phyloP scores from a whole-genome alignment of 2,329 filamentous ascomycete species.

The Nigrospora osmanthi region DNA sequence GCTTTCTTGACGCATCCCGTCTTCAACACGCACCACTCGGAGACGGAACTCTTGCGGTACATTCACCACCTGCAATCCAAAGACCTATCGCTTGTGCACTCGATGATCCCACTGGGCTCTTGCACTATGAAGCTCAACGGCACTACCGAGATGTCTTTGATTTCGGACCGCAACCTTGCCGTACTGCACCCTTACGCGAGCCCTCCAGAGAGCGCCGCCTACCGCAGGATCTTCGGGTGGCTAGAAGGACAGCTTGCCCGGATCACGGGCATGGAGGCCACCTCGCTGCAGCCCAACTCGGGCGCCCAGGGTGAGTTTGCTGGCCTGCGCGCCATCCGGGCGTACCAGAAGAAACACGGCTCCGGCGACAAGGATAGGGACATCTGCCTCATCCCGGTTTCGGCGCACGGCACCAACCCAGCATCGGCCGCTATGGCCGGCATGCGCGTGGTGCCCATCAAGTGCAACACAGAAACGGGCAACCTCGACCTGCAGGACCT shows the following conservation, averaged over 20 bases:
- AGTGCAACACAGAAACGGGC: conserved; percentile 79
- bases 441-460: conserved; percentile 88
- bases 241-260: no score
- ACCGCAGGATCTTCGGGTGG: no score
- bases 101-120: conserved; percentile 94
- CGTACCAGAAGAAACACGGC: conserved; percentile 62
- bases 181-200: no score
- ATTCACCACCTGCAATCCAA: conserved; percentile 91
- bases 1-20: conserved; percentile 80
- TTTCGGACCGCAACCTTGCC: conserved; percentile 69
- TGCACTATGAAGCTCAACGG: conserved; percentile 99
- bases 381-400: conserved; percentile 90
- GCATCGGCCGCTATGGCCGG: conserved; percentile 93
- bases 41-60: conserved; percentile 89
- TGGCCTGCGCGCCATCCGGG: no score
- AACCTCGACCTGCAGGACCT: conserved; percentile 86
- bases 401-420: conserved; percentile 92
- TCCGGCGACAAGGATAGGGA: conserved; percentile 64
- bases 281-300: no score
- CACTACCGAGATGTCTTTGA: conserved; percentile 84
- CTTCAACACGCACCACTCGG: conserved; percentile 91
- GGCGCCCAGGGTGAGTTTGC: no score
- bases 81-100: conserved; percentile 88
- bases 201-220: no score
- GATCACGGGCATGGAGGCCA: no score